Conservation (phyloP, 2,329 filamentous ascomycete species). For the Fusarium napiforme region DNA sequence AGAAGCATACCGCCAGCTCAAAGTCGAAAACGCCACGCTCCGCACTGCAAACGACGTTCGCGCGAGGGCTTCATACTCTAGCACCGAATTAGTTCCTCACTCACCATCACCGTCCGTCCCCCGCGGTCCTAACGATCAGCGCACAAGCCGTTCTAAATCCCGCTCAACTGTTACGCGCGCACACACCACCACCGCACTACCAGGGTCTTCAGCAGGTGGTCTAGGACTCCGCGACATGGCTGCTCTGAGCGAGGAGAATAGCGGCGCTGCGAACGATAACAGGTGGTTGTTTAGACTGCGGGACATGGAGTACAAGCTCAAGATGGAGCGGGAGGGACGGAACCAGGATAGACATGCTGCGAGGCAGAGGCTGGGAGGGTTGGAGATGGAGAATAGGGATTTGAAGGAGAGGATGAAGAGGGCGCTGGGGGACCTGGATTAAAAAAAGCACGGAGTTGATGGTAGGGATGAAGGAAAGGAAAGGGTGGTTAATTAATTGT, state of each 20-base stretch:
- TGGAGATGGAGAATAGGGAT: slow-evolving; percentile 78
- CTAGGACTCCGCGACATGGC: slow-evolving; percentile 46
- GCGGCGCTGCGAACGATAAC: slow-evolving; percentile 62
- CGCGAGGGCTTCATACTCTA: slow-evolving; percentile 58
- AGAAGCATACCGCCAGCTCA: slow-evolving; percentile 70
- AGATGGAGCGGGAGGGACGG: slow-evolving; percentile 87
- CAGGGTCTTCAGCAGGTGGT: slow-evolving; percentile 39
- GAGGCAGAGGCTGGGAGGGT: slow-evolving; percentile 79
- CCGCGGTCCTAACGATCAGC: slow-evolving; percentile 60
- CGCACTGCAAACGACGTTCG: slow-evolving; percentile 71
- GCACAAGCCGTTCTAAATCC: slow-evolving; percentile 48
- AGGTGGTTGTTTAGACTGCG: slow-evolving; percentile 87
- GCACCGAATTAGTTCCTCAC: slow-evolving; percentile 51
- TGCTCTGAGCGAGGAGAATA: slow-evolving; percentile 37
- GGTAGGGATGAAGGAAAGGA: not conserved
- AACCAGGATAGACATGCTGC: slow-evolving; percentile 87
- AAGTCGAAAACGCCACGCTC: slow-evolving; percentile 76
- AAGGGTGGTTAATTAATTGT: not conserved
- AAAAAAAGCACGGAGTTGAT: slow-evolving; percentile 2
- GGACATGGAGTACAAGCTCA: slow-evolving; percentile 88
- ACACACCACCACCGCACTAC: slow-evolving; percentile 44
- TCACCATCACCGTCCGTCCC: slow-evolving; percentile 66
- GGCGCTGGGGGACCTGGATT: slow-evolving; percentile 43
- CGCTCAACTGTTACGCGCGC: slow-evolving; percentile 49
- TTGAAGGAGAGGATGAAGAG: slow-evolving; percentile 70